Conservation (phyloP, 768 basidiomycete species). For the Russula vinacea region DNA sequence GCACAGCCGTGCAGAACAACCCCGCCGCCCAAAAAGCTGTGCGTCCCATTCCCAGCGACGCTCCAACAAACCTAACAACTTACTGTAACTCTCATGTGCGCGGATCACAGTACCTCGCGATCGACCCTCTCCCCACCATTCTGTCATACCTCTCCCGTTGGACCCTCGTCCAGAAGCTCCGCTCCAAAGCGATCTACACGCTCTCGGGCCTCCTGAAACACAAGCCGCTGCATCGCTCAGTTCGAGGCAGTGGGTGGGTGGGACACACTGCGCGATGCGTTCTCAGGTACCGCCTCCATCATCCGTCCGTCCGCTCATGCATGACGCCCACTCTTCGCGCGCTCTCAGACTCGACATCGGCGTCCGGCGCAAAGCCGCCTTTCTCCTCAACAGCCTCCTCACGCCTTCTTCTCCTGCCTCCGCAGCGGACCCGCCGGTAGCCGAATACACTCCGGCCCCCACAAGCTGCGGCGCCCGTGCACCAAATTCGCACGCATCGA, state of each 20-base stretch:
- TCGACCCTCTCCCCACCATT: constrained; percentile 64
- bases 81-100: no score
- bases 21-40: constrained; percentile 77
- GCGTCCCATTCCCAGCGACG: constrained; percentile 32
- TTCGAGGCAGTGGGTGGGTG: constrained; percentile 61
- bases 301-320: not conserved
- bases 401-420: constrained; percentile 41
- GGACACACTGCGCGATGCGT: constrained; percentile 53
- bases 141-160: constrained; percentile 57
- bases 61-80: not conserved
- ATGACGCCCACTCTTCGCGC: not conserved
- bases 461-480: constrained; percentile 41
- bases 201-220: constrained; percentile 79
- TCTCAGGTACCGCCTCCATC: constrained; percentile 49
- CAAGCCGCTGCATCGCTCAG: constrained; percentile 60
- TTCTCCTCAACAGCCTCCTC: constrained; percentile 71
- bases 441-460: constrained; percentile 30
- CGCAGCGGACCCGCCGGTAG: not conserved
- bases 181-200: constrained; percentile 80
- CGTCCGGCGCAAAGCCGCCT: constrained; percentile 74
- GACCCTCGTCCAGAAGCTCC: constrained; percentile 47
- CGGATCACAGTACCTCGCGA: constrained; percentile 52
- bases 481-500: constrained; percentile 71
- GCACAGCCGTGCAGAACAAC: constrained; percentile 89
- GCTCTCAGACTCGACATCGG: constrained; percentile 67